Evolutionary conservation across 805 yeast species (phyloP), one percentile per base, ranked within the genome.

Genomic region (Tetrapisispora arboricola): DNA sequence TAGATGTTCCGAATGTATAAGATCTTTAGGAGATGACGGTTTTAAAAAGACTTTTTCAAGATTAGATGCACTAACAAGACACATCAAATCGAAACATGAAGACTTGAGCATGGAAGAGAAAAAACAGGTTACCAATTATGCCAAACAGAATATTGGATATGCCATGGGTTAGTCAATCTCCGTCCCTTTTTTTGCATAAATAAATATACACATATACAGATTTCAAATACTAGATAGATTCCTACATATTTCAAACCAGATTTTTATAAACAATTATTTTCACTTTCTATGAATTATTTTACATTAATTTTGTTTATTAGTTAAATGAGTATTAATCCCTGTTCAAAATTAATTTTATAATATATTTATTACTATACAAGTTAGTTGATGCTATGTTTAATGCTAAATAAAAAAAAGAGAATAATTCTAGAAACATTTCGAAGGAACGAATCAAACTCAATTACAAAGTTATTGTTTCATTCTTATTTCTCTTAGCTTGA

Each of bases 11-110:
- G 78, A 82, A 34, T 90, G 98, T 65, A 92, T 64, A 18, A 52
- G 58, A 41, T 62, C 66, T 2, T 57, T 63, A 22, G 70, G 70
- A 16, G 58, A 62, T 12, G 58, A 61, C 32, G 66, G 69, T 20
- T 66, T 64, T 41, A 76, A 78, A 37, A 80, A 90, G 67, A 86
- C 95, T 1, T 90, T 92, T 56, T 83, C 95, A 41, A 75, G 98
- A 47, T 82, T 87, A 58, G 98, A 90, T 64, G 96, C 98, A 1
- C 71, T 90, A 47, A 84, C 95, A 15, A 78, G 96, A 59, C 98
- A 90, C 61, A 79, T 88, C 46, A 78, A 94, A 53, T 90, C 87
- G 35, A 87, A 92, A 66, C 97, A 88, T 66, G 82, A 83, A 8
- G 45, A 49, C 37, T 44, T 61, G 33, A 49, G 57, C 4, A 63